Conservation (phyloP, 2,329 filamentous ascomycete genomes). For the Plectosphaerella sp. region DNA sequence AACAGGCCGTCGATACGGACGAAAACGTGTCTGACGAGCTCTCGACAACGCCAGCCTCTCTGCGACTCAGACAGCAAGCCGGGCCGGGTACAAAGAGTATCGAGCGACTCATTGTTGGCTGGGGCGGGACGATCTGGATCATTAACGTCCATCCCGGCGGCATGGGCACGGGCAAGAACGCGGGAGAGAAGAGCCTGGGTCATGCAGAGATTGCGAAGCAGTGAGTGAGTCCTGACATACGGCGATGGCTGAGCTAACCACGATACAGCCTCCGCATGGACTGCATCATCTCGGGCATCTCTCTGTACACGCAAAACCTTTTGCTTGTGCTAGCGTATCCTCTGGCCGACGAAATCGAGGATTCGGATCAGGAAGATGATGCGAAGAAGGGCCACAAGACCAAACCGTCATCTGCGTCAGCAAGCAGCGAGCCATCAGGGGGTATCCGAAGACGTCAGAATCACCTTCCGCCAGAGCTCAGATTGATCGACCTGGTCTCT, state of each 20-base stretch:
- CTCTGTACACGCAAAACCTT: conserved; percentile 88
- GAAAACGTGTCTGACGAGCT: conserved; percentile 43
- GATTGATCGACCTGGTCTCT: conserved; percentile 83
- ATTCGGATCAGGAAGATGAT: conserved; percentile 35
- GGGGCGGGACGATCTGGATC: conserved; percentile 95
- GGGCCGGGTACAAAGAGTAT: conserved; percentile 42
- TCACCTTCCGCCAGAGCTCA: conserved; percentile 80
- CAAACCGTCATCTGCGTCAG: conserved; percentile 40
- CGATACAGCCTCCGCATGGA: conserved; percentile 76
- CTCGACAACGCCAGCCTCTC: not conserved
- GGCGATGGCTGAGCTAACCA: conserved; percentile 19
- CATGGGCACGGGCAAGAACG: conserved; percentile 60
- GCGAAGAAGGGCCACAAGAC: conserved; percentile 32
- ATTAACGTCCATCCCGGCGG: conserved; percentile 81
- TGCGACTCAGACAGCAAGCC: conserved; percentile 39
- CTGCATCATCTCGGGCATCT: conserved; percentile 96
- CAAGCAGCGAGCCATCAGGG: conserved; percentile 55
- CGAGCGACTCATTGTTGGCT: conserved; percentile 86
- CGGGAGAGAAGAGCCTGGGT: conserved; percentile 67
- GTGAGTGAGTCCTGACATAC: conserved; percentile 47
- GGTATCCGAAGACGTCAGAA: conserved; percentile 70
- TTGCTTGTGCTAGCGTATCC: conserved; percentile 90
- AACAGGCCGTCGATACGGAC: conserved; percentile 70
- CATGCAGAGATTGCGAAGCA: conserved; percentile 89
- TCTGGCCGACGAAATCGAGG: conserved; percentile 66